A percentile compares a stretch with the other conserved stretches of the same genome.
These are phyloP conservation scores for Xylaria curta DNA, from an alignment of 495 filamentous ascomycete species.

Conservation along the genomic window DNA sequence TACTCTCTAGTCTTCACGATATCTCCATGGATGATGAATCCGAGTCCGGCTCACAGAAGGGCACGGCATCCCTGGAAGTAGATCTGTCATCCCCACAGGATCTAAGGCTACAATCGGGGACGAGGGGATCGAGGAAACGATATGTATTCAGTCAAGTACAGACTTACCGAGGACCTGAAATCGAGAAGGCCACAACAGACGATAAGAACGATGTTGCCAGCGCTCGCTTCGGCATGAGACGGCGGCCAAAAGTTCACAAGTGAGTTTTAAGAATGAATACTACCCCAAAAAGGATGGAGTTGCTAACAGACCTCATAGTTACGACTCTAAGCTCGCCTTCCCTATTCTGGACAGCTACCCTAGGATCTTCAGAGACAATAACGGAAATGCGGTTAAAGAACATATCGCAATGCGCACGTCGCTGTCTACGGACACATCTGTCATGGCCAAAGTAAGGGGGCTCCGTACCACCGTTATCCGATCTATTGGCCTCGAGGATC, in stretches of 20 bases:
- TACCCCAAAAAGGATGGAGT: not conserved
- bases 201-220: conserved; percentile 37
- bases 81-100: conserved; percentile 60
- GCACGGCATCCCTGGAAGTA: conserved; percentile 58
- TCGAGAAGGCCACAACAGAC: conserved; percentile 36
- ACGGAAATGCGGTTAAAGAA: conserved; percentile 44
- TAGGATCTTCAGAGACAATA: conserved; percentile 61
- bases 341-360: conserved; percentile 87
- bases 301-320: conserved; percentile 37
- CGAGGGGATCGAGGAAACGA: conserved; percentile 42
- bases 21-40: conserved; percentile 30
- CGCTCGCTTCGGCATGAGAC: conserved; percentile 45
- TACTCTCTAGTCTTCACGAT: conserved; percentile 24
- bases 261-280: conserved; percentile 44
- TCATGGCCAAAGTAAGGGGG: conserved; percentile 69
- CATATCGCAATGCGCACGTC: conserved; percentile 66
- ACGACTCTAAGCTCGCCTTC: conserved; percentile 64
- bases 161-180: conserved; percentile 45
- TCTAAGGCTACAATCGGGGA: conserved; percentile 30
- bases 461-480: conserved; percentile 65
- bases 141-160: conserved; percentile 71
- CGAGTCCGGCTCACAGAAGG: conserved; percentile 40
- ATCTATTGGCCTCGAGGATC: conserved; percentile 73
- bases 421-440: conserved; percentile 75
- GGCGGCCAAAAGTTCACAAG: conserved; percentile 64